Evolutionary conservation across 768 basidiomycete genomes (phyloP).

Genomic region (Aureoboletus auriporus): DNA sequence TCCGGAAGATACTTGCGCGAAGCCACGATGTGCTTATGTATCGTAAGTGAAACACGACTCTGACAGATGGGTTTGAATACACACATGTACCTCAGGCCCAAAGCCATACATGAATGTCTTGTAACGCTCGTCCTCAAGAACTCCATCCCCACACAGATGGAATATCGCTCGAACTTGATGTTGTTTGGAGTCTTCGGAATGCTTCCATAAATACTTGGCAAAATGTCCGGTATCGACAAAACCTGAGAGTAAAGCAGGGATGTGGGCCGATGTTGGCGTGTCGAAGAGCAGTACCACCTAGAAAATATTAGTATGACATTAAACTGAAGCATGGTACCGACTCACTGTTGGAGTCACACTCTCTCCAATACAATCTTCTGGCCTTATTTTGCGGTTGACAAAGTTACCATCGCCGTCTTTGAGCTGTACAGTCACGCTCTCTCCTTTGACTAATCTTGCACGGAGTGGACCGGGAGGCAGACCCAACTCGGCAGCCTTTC

Average conservation of each 20-base stretch:
- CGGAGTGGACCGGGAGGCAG: conserved; percentile 58
- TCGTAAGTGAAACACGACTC: conserved; percentile 1
- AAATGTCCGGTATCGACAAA: conserved; percentile 48
- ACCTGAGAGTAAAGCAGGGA: conserved; percentile 45
- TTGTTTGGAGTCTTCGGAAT: conserved; percentile 36
- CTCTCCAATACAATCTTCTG: conserved; percentile 59
- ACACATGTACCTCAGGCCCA: conserved; percentile 54
- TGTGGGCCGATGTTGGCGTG: conserved; percentile 58
- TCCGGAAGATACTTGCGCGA: conserved; percentile 59
- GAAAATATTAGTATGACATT: neutral
- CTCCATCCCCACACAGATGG: conserved; percentile 68
- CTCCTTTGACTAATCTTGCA: conserved; percentile 59
- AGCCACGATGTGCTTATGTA: conserved; percentile 69
- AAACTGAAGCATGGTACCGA: neutral
- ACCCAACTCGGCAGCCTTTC: conserved; percentile 59
- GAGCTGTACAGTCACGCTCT: conserved; percentile 54
- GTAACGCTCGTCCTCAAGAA: conserved; percentile 69
- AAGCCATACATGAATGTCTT: conserved; percentile 70
- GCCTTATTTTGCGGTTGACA: conserved; percentile 46
- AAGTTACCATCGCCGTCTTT: conserved; percentile 40
- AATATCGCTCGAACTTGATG: conserved; percentile 50
- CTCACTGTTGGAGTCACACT: conserved; percentile 47
- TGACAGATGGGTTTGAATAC: conserved; percentile 18
- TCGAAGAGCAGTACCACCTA: conserved; percentile 70
- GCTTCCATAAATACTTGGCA: conserved; percentile 42